Conservation (phyloP, 768 basidiomycete genomes). For the Naganishia vishniacii region DNA sequence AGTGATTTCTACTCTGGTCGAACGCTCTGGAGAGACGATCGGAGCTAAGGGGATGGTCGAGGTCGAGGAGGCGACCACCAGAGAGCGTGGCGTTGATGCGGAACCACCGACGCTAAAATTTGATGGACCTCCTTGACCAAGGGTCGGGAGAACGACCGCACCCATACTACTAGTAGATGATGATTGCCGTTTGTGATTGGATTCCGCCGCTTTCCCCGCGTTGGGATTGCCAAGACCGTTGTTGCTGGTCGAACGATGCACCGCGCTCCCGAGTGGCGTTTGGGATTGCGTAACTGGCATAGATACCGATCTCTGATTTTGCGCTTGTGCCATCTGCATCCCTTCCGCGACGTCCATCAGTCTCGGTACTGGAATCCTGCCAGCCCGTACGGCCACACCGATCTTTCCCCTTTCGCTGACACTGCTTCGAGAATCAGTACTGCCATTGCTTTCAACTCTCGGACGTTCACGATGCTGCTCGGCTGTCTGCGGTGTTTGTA, state of each 20-base stretch:
- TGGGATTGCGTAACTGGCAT: not conserved
- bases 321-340: not conserved
- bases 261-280: not conserved
- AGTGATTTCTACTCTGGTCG: not conserved
- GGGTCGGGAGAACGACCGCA: conserved; percentile 15
- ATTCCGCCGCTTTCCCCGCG: not conserved
- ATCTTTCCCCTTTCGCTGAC: not conserved
- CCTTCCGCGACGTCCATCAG: conserved; percentile 11
- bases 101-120: conserved; percentile 49
- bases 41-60: conserved; percentile 54
- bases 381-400: conserved; percentile 8
- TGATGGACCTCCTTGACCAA: conserved; percentile 35
- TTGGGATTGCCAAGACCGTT: not conserved
- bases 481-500: conserved; percentile 3
- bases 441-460: conserved; percentile 10
- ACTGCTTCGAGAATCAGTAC: conserved; percentile 15
- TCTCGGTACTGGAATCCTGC: conserved; percentile 9
- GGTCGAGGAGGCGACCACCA: conserved; percentile 37
- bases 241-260: not conserved
- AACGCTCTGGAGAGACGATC: conserved; percentile 12
- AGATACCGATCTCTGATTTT: conserved; percentile 11
- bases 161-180: conserved; percentile 27
- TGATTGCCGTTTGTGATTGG: conserved; percentile 24
- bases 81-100: conserved; percentile 34
- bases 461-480: conserved; percentile 6